Percentiles rank a stretch among this genome's conserved stretches.
Conservation (phyloP, 345 rosid genomes). For the Rhodamnia rubescens region DNA sequence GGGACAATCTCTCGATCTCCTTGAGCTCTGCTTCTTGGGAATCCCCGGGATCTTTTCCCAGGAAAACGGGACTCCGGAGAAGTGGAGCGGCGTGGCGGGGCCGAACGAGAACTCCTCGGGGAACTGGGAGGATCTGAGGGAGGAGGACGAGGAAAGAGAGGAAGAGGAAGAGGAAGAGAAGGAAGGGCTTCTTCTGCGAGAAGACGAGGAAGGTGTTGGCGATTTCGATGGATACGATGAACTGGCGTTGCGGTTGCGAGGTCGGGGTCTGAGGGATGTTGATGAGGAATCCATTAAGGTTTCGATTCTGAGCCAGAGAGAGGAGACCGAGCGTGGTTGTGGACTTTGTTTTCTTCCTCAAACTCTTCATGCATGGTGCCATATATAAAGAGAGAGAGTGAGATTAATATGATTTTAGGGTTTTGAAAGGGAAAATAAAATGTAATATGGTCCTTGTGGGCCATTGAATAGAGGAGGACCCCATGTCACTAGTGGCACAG, state of each 20-base stretch:
- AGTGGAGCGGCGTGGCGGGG: conserved; percentile 49
- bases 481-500: neutral
- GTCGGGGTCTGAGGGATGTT: too few species aligned
- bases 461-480: neutral
- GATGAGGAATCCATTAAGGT: neutral
- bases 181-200: conserved; percentile 2
- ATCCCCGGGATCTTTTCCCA: conserved; percentile 91
- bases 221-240: neutral
- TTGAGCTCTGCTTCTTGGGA: conserved; percentile 45
- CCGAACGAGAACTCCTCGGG: conserved; percentile 27
- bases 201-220: neutral
- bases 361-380: neutral
- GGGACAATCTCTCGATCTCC: neutral
- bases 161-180: conserved; percentile 14
- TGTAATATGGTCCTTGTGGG: neutral
- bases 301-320: neutral
- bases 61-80: conserved; percentile 73
- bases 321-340: neutral
- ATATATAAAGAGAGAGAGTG: neutral
- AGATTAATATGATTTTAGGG: neutral
- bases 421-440: neutral
- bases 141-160: conserved; percentile 22
- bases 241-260: neutral
- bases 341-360: neutral
- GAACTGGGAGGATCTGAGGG: conserved; percentile 7